Evolutionary conservation across 192 early-diverging fungal genomes (phyloP).

Genomic region (Linnemannia hyalina): DNA sequence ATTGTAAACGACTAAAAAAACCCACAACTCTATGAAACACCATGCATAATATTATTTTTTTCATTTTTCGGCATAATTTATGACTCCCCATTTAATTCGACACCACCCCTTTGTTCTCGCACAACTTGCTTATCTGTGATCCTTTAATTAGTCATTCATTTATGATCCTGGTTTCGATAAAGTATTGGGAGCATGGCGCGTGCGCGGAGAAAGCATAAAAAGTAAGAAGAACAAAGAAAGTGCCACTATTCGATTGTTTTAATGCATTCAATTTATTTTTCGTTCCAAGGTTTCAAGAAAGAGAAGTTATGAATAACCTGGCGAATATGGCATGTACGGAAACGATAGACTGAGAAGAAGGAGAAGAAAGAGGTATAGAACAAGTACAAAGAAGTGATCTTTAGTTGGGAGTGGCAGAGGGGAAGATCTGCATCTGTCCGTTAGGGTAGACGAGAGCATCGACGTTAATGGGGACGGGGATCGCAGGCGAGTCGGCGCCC

Average conservation of each 20-base stretch:
- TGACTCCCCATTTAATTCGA: background rate
- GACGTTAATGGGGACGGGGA: constrained; percentile 21
- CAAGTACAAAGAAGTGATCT: background rate
- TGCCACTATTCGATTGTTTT: too few relatives aligned
- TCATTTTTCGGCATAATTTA: background rate
- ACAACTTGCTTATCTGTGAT: too few relatives aligned
- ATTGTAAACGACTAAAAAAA: background rate
- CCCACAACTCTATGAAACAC: background rate
- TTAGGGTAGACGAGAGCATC: constrained; percentile 19
- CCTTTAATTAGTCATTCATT: too few relatives aligned
- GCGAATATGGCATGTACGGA: background rate
- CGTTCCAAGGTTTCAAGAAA: too few relatives aligned
- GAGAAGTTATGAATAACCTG: too few relatives aligned
- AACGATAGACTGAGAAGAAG: background rate
- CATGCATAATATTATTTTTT: background rate
- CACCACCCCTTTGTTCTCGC: background rate
- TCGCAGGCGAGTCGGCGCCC: background rate
- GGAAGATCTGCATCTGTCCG: constrained; percentile 12
- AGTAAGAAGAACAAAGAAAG: too few relatives aligned
- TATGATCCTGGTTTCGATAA: too few relatives aligned
- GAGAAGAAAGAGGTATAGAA: background rate
- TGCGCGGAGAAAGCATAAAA: too few relatives aligned
- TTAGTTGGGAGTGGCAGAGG: background rate
- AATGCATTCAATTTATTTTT: too few relatives aligned
- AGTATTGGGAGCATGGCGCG: too few relatives aligned